Percentiles rank a stretch among this genome's conserved stretches.
phyloP scores from a whole-genome alignment of 202 grass and related monocot genomes.

The Carex sylvatica region DNA sequence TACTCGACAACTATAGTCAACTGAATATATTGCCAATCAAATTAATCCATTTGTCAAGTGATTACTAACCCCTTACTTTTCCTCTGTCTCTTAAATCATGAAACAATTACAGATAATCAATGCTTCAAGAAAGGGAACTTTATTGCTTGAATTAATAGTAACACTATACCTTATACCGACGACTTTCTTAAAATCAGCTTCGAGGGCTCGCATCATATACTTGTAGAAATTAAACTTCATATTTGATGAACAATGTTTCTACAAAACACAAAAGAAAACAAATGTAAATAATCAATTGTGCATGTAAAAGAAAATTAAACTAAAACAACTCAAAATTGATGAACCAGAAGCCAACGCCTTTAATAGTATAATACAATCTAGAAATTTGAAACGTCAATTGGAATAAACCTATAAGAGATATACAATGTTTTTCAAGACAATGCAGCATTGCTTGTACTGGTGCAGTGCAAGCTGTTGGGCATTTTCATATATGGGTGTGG shows the following conservation, averaged over 20 bases:
- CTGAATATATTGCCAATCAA: not conserved
- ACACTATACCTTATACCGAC: slow-evolving; percentile 59
- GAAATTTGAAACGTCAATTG: not conserved
- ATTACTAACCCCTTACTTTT: not conserved
- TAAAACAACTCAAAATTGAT: not conserved
- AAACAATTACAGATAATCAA: not conserved
- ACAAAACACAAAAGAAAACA: not conserved
- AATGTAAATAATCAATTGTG: not conserved
- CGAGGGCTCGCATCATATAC: slow-evolving; percentile 80
- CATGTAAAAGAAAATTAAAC: not conserved
- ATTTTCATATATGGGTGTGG: not conserved
- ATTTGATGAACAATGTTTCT: slow-evolving; percentile 59
- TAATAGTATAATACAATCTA: not conserved
- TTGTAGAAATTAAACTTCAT: slow-evolving; percentile 70
- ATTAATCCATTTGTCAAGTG: not conserved
- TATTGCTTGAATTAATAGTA: not conserved
- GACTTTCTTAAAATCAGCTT: slow-evolving; percentile 82
- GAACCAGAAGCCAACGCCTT: not conserved
- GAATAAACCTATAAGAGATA: not conserved
- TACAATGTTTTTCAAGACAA: not conserved
- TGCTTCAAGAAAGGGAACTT: not conserved
- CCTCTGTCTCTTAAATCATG: not conserved
- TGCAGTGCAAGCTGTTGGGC: not conserved
- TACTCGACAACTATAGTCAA: not conserved
- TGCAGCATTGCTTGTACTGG: not conserved